These are phyloP conservation scores for Flaveria floridana DNA, from an alignment of 140 eudicot genomes.

Conservation along the genomic window DNA sequence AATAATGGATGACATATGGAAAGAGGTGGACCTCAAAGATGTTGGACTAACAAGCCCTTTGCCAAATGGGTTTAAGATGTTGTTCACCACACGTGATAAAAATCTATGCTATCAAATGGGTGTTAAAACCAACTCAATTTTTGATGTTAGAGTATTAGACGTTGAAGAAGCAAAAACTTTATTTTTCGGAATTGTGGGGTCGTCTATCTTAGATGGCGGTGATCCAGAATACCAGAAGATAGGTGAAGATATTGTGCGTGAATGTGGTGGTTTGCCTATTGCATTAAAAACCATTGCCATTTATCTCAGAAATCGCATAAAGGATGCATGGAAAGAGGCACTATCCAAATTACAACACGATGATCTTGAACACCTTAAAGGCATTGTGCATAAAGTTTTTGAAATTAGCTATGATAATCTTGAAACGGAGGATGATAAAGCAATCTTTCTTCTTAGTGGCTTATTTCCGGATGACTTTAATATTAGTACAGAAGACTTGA, in stretches of 20 bases:
- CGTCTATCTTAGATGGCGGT: not conserved
- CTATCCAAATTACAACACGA: not conserved
- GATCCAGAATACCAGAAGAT: not conserved
- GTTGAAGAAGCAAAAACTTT: not conserved
- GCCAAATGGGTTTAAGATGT: slow-evolving; percentile 22
- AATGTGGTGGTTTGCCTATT: slow-evolving; percentile 8
- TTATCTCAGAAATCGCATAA: not conserved
- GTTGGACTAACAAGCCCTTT: slow-evolving; percentile 20
- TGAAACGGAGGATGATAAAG: not conserved
- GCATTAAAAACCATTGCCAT: slow-evolving; percentile 12
- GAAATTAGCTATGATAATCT: slow-evolving; percentile 6
- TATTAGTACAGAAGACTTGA: not conserved
- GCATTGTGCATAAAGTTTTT: not conserved
- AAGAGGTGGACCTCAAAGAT: slow-evolving; percentile 11
- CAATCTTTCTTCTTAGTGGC: not conserved
- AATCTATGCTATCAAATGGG: slow-evolving; percentile 20
- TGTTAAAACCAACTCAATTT: not conserved
- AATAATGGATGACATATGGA: slow-evolving; percentile 38
- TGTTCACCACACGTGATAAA: slow-evolving; percentile 9
- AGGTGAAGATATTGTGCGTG: not conserved
- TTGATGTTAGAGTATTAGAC: not conserved
- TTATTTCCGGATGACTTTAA: slow-evolving; percentile 3
- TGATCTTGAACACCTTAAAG: not conserved
- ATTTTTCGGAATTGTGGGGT: not conserved
- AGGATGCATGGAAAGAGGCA: slow-evolving; percentile 1